Evolutionary conservation across 805 yeast genomes (phyloP), one percentile per base, ranked within the genome.

Genomic region (Starmerella roubikii): DNA sequence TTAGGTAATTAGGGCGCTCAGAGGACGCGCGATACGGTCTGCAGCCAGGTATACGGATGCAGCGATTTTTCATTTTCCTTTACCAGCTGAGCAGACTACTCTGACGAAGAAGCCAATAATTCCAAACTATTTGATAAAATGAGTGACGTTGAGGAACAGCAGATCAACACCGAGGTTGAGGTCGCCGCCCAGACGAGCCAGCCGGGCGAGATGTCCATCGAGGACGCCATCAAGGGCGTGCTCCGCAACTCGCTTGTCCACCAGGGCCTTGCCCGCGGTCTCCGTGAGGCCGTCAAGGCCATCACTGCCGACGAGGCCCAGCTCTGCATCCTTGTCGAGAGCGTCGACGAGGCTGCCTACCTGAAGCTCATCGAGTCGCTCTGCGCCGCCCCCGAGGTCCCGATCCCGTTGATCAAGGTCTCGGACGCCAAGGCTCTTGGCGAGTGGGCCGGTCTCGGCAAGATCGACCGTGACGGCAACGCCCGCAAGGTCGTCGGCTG

Each of bases 401-500:
- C 83, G 74, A 84, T 88, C 58, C 97, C 98, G 61, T 76, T 91
- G 70, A 81, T 91, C 80, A 91, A 91, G 81, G 97, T 91, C 59
- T 82, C 97, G 60, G 98, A 91, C 66, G 95, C 97, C 65, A 91
- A 91, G 80, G 82, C 84, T 75, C 78, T 91, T 66, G 99, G 99
- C 78, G 97, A 91, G 77, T 91, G 98, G 98, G 97, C 97, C 64
- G 98, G 98, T 81, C 76, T 91, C 59, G 91, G 95, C 76, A 84
- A 85, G 73, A 78, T 88, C 62, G 97, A 91, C 93, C 84, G 95
- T 74, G 97, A 91, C 62, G 99, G 98, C 74, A 85, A 88, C 76
- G 95, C 97, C 72, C 85, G 96, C 78, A 91, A 91, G 84, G 97
- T 91, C 61, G 98, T 91, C 67, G 98, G 98, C 73, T 93, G 95